phyloP scores from a whole-genome alignment of 1,139 yeast genomes.

The Candida sojae region DNA sequence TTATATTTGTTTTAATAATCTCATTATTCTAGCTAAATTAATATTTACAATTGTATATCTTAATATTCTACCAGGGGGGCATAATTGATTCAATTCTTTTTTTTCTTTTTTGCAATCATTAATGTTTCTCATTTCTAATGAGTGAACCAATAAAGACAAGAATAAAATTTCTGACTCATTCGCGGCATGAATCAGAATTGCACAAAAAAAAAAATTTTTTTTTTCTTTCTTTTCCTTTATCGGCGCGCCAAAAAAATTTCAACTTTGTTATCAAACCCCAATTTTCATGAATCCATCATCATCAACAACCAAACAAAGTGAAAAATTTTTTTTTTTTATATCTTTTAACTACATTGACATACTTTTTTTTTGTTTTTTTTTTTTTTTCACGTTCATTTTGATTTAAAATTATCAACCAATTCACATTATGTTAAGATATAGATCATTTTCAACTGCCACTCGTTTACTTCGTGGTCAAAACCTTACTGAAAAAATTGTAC shows the following conservation, averaged over 20 bases:
- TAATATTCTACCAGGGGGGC: too few species aligned
- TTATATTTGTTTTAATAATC: too few species aligned
- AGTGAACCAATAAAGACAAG: constrained; percentile 23
- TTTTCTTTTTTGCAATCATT: too few species aligned
- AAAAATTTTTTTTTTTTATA: background rate
- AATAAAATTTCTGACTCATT: constrained; percentile 31
- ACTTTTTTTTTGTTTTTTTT: background rate
- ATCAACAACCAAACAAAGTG: background rate
- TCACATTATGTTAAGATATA: constrained; percentile 9
- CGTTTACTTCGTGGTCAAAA: constrained; percentile 59
- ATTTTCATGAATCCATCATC: background rate
- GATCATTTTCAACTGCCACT: constrained; percentile 12
- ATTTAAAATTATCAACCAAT: background rate
- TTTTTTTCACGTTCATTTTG: background rate
- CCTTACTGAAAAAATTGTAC: constrained; percentile 93
- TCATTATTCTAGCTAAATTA: too few species aligned
- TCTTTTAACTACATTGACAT: background rate
- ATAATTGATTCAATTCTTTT: too few species aligned
- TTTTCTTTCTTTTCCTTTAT: constrained; percentile 6
- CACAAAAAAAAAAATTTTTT: background rate
- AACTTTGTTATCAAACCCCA: background rate
- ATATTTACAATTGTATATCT: too few species aligned
- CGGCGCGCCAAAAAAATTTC: background rate
- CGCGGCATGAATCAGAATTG: constrained; percentile 6
- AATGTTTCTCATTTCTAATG: background rate